A percentile compares a stretch with the other conserved stretches of the same genome.
These are phyloP conservation scores for Barnettozyma sucrosica DNA, from an alignment of 805 yeast genomes.

Conservation along the genomic window DNA sequence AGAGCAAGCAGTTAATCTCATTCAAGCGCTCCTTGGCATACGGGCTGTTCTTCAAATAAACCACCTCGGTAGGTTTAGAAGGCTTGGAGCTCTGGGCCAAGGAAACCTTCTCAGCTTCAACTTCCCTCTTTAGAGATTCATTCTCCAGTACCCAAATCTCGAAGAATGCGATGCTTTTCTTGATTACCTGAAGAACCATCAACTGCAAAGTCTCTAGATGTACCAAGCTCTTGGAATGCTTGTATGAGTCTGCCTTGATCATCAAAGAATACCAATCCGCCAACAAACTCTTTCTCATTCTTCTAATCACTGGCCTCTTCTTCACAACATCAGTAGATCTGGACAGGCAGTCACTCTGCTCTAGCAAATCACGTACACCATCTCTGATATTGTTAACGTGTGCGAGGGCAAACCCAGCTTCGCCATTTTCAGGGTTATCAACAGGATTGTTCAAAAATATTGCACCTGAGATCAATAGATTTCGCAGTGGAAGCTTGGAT, in stretches of 20 bases:
- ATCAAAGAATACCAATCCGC: constrained; percentile 80
- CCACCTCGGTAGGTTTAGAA: constrained; percentile 25
- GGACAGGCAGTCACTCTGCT: constrained; percentile 68
- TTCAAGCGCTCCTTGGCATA: constrained; percentile 54
- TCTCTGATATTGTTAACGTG: constrained; percentile 60
- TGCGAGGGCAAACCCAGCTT: constrained; percentile 20
- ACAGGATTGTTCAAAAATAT: constrained; percentile 61
- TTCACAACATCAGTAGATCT: constrained; percentile 67
- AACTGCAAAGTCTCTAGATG: constrained; percentile 58
- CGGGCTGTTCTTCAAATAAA: constrained; percentile 50
- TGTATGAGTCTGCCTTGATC: constrained; percentile 69
- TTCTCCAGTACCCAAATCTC: constrained; percentile 70
- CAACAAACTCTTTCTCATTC: constrained; percentile 58
- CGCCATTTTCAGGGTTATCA: constrained; percentile 35
- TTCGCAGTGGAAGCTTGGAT: constrained; percentile 46
- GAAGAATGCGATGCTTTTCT: constrained; percentile 58
- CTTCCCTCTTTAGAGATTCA: constrained; percentile 31
- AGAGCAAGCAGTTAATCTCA: constrained; percentile 55
- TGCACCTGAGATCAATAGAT: constrained; percentile 57
- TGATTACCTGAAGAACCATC: constrained; percentile 60
- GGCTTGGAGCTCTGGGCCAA: constrained; percentile 2
- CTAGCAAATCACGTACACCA: constrained; percentile 61
- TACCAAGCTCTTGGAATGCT: constrained; percentile 51
- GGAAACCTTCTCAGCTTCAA: not conserved
- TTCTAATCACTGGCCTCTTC: constrained; percentile 53